Evolutionary conservation across 2,329 filamentous ascomycete genomes (phyloP).

Genomic region (Biscogniauxia marginata): DNA sequence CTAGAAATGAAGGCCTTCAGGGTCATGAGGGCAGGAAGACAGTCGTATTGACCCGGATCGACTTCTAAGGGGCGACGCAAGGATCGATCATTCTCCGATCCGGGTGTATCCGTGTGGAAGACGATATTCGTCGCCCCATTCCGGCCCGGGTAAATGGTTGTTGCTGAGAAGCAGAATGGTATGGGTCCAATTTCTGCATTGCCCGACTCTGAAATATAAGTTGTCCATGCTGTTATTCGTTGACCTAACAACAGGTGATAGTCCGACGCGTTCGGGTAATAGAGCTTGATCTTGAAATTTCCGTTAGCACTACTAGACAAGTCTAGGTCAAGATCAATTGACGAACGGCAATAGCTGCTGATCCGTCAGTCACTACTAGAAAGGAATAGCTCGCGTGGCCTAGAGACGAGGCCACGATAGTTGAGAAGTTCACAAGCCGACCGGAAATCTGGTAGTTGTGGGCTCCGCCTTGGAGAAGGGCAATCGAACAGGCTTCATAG

Average conservation of each 20-base stretch:
- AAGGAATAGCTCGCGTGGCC: constrained; percentile 46
- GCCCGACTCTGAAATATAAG: constrained; percentile 51
- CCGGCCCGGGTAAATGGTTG: constrained; percentile 58
- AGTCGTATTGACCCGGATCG: constrained; percentile 21
- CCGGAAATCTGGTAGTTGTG: constrained; percentile 51
- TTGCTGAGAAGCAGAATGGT: constrained; percentile 46
- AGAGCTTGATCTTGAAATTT: constrained; percentile 46
- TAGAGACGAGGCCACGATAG: constrained; percentile 26
- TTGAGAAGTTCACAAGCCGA: constrained; percentile 55
- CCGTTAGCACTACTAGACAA: not conserved
- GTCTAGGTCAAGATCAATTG: not conserved
- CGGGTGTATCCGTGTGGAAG: constrained; percentile 45
- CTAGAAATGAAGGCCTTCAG: constrained; percentile 53
- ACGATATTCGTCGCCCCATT: constrained; percentile 53
- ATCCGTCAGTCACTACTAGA: constrained; percentile 55
- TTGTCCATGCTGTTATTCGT: constrained; percentile 56
- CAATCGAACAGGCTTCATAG: constrained; percentile 49
- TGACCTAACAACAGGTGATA: constrained; percentile 48
- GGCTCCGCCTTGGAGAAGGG: constrained; percentile 48
- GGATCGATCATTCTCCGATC: constrained; percentile 38
- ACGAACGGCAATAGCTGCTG: constrained; percentile 50
- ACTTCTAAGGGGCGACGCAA: constrained; percentile 48
- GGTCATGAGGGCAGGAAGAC: constrained; percentile 52
- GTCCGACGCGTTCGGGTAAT: constrained; percentile 43
- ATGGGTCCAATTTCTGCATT: constrained; percentile 30